Conservation (phyloP, 2,329 filamentous ascomycete genomes). For the Trichoderma gracile region DNA sequence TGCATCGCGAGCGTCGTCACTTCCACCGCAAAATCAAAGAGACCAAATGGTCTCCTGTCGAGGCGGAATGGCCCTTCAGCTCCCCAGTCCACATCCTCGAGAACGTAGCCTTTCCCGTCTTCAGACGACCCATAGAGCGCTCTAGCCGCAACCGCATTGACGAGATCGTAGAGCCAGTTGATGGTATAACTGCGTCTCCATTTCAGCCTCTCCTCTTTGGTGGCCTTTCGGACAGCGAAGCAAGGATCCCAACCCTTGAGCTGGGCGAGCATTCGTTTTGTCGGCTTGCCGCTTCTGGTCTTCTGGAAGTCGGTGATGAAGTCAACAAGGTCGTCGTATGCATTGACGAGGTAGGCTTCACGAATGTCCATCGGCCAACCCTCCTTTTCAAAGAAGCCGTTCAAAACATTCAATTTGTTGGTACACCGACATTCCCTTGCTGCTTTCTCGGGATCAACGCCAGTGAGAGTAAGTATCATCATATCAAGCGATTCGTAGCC, state of each 20-base stretch:
- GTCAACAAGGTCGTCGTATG: conserved; percentile 46
- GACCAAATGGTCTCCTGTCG: conserved; percentile 44
- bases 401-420: background rate
- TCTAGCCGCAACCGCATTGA: conserved; percentile 47
- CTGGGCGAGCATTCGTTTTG: conserved; percentile 44
- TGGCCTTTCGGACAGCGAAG: conserved; percentile 42
- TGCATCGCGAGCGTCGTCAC: conserved; percentile 50
- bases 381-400: background rate
- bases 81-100: conserved; percentile 47
- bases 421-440: conserved; percentile 24
- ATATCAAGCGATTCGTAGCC: conserved; percentile 47
- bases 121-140: conserved; percentile 43
- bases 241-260: conserved; percentile 46
- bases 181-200: conserved; percentile 53
- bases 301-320: conserved; percentile 50
- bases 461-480: conserved; percentile 44
- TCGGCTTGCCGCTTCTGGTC: conserved; percentile 48
- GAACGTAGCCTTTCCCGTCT: conserved; percentile 37
- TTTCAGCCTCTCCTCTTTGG: conserved; percentile 41
- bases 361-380: conserved; percentile 39
- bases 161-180: conserved; percentile 54
- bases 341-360: conserved; percentile 47
- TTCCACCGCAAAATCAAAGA: conserved; percentile 48
- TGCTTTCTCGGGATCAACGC: conserved; percentile 39
- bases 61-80: conserved; percentile 36